Conservation (phyloP, 768 basidiomycete species). For the Naganishia kalamii region DNA sequence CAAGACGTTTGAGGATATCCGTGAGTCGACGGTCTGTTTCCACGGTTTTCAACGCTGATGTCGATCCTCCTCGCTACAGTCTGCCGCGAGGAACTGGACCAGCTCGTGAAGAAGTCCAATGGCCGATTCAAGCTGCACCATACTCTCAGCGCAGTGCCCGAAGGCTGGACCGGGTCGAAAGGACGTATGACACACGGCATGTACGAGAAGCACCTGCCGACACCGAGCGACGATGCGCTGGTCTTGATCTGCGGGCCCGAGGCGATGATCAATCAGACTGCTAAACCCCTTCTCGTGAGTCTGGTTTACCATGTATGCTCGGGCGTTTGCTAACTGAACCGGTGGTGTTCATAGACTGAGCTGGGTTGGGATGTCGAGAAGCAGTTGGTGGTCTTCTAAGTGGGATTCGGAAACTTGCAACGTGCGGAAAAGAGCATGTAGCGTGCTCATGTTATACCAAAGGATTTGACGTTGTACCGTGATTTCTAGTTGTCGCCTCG, state of each 20-base stretch:
- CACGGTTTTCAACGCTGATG: background rate
- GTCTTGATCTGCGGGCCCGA: slow-evolving; percentile 56
- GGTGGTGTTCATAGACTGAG: background rate
- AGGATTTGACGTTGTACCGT: background rate
- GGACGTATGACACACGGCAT: slow-evolving; percentile 51
- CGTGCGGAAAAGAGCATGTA: background rate
- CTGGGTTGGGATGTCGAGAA: slow-evolving; percentile 23
- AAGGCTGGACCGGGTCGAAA: slow-evolving; percentile 48
- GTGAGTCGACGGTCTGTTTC: background rate
- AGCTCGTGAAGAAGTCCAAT: slow-evolving; percentile 31
- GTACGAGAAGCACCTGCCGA: slow-evolving; percentile 50
- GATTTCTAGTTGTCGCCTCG: background rate
- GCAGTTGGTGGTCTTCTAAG: slow-evolving; percentile 23
- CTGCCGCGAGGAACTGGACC: slow-evolving; percentile 53
- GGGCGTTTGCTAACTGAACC: background rate
- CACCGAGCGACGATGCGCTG: slow-evolving; percentile 47
- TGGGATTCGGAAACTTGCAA: background rate
- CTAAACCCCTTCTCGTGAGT: slow-evolving; percentile 31
- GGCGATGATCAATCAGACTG: slow-evolving; percentile 45
- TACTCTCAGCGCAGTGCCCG: slow-evolving; percentile 48
- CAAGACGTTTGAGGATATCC: slow-evolving; percentile 53
- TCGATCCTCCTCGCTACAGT: slow-evolving; percentile 28
- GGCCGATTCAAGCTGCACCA: slow-evolving; percentile 50
- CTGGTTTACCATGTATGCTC: too few species aligned
- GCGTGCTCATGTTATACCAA: background rate